Conservation (phyloP, 306 rosid species). For the Cicer bijugum region DNA sequence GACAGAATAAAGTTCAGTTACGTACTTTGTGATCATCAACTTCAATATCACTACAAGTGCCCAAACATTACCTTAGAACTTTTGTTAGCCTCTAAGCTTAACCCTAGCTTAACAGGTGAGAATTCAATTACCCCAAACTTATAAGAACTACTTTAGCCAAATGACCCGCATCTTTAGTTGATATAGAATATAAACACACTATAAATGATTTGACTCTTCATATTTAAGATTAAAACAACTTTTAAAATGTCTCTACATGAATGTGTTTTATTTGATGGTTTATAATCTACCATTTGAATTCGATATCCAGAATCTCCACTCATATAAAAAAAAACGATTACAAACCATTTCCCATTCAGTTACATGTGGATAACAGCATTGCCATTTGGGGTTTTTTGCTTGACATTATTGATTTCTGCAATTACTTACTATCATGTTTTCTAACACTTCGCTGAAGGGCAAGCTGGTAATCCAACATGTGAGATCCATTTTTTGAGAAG, state of each 20-base stretch:
- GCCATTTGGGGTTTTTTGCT: conserved; percentile 21
- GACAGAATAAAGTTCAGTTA: conserved; percentile 3
- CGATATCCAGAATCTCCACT: conserved; percentile 18
- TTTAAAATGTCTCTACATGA: conserved; percentile 27
- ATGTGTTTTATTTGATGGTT: conserved; percentile 32
- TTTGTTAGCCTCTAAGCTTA: neutral
- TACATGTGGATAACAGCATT: conserved; percentile 26
- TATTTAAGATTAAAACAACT: conserved; percentile 31
- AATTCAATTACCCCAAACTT: neutral
- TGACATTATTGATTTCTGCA: conserved; percentile 27
- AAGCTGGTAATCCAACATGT: conserved; percentile 84
- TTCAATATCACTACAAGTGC: conserved; percentile 19
- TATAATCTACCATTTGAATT: conserved; percentile 26
- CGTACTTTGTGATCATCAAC: conserved; percentile 8
- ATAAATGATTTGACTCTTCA: conserved; percentile 12
- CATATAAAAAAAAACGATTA: conserved; percentile 20
- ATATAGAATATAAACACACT: neutral
- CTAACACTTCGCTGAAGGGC: conserved; percentile 69
- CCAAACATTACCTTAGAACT: conserved; percentile 11
- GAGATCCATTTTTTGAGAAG: conserved; percentile 89
- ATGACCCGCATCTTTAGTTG: neutral
- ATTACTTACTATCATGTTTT: conserved; percentile 72
- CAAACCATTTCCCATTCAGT: conserved; percentile 20
- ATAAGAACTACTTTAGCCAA: neutral
- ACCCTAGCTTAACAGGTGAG: neutral